Evolutionary conservation across 2,329 filamentous ascomycete genomes (phyloP).

Genomic region (Volutella citrinella): DNA sequence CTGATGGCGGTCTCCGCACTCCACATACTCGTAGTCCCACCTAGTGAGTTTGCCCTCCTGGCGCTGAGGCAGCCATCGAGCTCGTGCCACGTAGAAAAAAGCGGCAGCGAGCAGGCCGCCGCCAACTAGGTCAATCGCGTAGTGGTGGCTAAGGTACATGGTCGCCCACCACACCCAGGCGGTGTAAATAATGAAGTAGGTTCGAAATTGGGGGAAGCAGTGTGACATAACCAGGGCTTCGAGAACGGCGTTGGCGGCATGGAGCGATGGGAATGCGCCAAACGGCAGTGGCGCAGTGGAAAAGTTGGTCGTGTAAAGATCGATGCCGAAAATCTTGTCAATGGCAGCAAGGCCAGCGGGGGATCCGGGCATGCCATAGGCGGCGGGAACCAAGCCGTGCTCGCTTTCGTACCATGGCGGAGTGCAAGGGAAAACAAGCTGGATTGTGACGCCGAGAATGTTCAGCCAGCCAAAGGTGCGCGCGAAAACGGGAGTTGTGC

Average conservation of each 20-base stretch:
- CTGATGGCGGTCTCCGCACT: constrained; percentile 64
- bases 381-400: constrained; percentile 85
- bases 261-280: constrained; percentile 89
- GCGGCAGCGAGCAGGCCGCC: constrained; percentile 76
- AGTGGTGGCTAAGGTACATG: constrained; percentile 97
- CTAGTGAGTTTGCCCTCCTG: constrained; percentile 83
- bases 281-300: constrained; percentile 89
- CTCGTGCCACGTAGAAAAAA: constrained; percentile 78
- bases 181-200: constrained; percentile 78
- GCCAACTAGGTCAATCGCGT: constrained; percentile 87
- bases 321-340: constrained; percentile 84
- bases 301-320: constrained; percentile 91
- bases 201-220: constrained; percentile 79
- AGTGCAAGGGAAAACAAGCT: constrained; percentile 88
- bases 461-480: constrained; percentile 92
- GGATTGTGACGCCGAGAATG: constrained; percentile 80
- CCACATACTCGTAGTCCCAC: constrained; percentile 95
- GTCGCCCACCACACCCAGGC: constrained; percentile 98
- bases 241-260: constrained; percentile 84
- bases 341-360: constrained; percentile 87
- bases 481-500: constrained; percentile 79
- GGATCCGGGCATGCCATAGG: constrained; percentile 87
- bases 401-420: constrained; percentile 96
- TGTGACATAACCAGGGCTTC: constrained; percentile 92
- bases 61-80: constrained; percentile 75